phyloP scores from a whole-genome alignment of 371 early-diverging fungal genomes.

The Actinomortierella wolfii region DNA sequence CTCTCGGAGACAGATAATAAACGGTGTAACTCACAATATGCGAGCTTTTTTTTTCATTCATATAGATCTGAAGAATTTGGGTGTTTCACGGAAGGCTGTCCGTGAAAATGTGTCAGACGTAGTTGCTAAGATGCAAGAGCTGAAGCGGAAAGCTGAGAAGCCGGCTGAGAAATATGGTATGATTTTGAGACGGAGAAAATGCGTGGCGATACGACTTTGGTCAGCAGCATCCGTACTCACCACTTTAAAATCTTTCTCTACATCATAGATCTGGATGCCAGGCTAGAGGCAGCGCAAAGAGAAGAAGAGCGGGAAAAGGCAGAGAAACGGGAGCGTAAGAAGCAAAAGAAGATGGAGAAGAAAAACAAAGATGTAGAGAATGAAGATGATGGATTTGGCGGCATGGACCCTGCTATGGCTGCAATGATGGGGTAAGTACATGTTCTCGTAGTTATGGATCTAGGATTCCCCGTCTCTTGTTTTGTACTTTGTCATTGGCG shows the following conservation, averaged over 20 bases:
- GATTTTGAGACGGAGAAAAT: too few species aligned
- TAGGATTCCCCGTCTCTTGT: too few species aligned
- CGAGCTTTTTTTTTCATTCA: not conserved
- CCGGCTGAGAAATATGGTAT: conserved; percentile 55
- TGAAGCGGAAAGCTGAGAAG: conserved; percentile 55
- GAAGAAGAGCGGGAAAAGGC: conserved; percentile 58
- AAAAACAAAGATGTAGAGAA: conserved; percentile 20
- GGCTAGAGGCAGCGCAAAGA: conserved; percentile 54
- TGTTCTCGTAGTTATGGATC: not conserved
- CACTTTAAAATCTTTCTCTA: not conserved
- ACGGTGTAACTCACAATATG: not conserved
- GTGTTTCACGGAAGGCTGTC: conserved; percentile 80
- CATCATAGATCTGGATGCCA: conserved; percentile 57
- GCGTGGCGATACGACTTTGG: too few species aligned
- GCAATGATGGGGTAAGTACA: conserved; percentile 48
- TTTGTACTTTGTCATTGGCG: too few species aligned
- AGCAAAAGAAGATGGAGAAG: conserved; percentile 48
- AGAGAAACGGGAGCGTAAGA: conserved; percentile 48
- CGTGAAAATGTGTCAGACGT: conserved; percentile 56
- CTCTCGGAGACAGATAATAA: too few species aligned
- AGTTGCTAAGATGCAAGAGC: conserved; percentile 36
- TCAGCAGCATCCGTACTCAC: too few species aligned
- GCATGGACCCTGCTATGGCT: conserved; percentile 48
- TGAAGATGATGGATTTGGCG: conserved; percentile 21
- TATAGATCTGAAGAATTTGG: conserved; percentile 68